These are phyloP conservation scores for Solanum microdontum DNA, from an alignment of 257 asterid species.

Conservation along the genomic window DNA sequence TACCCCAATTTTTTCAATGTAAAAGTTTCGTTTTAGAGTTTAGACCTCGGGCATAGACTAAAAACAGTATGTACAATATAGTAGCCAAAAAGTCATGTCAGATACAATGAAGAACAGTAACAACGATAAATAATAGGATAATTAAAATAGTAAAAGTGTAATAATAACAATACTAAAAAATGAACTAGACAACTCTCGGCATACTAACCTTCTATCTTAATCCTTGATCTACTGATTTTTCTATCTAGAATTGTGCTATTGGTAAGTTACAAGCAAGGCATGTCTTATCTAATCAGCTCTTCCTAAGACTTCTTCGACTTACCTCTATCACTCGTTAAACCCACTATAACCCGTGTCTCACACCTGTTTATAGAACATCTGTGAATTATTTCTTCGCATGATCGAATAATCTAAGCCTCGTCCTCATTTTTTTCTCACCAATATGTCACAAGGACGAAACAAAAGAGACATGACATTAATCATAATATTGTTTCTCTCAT, in stretches of 20 bases:
- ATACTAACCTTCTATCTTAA: background rate
- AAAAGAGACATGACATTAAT: background rate
- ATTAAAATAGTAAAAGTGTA: background rate
- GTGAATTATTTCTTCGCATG: background rate
- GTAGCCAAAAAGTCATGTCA: background rate
- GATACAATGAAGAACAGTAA: background rate
- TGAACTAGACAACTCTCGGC: background rate
- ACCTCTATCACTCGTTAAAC: background rate
- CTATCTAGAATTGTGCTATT: background rate
- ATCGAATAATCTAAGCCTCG: background rate
- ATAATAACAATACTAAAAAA: background rate
- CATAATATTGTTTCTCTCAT: background rate
- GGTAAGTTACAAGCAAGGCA: rapidly evolving
- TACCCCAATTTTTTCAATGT: background rate
- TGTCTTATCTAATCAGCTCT: background rate
- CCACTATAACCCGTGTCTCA: background rate
- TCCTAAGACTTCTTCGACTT: background rate
- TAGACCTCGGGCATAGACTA: background rate
- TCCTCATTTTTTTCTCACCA: background rate
- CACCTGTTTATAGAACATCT: rapidly evolving
- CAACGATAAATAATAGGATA: background rate
- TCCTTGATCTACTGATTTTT: rapidly evolving
- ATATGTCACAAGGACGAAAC: too few relatives aligned
- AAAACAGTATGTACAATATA: background rate
- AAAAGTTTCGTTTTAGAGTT: background rate